Percentiles rank a stretch among this genome's conserved stretches.
Evolutionary conservation across 306 rosid species (phyloP).

Genomic region (Aeschynomene evenia): DNA sequence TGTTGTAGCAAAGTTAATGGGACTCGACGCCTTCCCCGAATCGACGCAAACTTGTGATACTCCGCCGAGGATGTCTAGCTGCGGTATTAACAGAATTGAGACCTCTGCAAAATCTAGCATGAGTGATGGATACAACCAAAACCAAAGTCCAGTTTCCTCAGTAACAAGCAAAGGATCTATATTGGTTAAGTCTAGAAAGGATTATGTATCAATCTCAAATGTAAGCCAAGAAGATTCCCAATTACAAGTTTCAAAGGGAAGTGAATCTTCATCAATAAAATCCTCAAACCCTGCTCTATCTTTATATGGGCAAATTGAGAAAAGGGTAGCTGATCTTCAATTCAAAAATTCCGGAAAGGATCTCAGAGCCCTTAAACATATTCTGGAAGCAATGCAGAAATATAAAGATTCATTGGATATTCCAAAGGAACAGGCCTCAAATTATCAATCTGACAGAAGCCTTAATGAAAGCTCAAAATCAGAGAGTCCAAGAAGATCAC

Average conservation of each 20-base stretch:
- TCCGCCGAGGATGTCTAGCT: conserved; percentile 20
- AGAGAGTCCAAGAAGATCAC: conserved; percentile 54
- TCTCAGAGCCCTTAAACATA: conserved; percentile 94
- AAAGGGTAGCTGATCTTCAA: conserved; percentile 77
- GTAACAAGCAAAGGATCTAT: conserved; percentile 29
- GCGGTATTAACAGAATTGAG: conserved; percentile 36
- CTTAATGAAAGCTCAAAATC: conserved; percentile 41
- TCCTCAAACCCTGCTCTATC: conserved; percentile 45
- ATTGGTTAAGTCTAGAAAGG: conserved; percentile 40
- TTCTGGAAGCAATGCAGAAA: conserved; percentile 87
- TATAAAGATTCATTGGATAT: conserved; percentile 46
- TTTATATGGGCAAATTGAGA: conserved; percentile 88
- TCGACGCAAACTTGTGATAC: conserved; percentile 41
- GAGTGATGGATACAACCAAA: conserved; percentile 41
- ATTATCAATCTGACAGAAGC: conserved; percentile 42
- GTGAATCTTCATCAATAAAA: conserved; percentile 47
- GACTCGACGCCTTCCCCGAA: conserved; percentile 67
- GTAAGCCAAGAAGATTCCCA: conserved; percentile 43
- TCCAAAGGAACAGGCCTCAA: conserved; percentile 56
- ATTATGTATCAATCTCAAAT: conserved; percentile 35
- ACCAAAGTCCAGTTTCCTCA: conserved; percentile 37
- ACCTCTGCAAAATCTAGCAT: conserved; percentile 38
- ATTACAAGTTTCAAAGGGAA: conserved; percentile 39
- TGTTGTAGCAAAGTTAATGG: conserved; percentile 90
- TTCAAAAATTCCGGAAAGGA: conserved; percentile 91